A percentile compares a stretch with the other conserved stretches of the same genome.
phyloP scores from a whole-genome alignment of 179 eudicot species.

The Camellia oleifera region DNA sequence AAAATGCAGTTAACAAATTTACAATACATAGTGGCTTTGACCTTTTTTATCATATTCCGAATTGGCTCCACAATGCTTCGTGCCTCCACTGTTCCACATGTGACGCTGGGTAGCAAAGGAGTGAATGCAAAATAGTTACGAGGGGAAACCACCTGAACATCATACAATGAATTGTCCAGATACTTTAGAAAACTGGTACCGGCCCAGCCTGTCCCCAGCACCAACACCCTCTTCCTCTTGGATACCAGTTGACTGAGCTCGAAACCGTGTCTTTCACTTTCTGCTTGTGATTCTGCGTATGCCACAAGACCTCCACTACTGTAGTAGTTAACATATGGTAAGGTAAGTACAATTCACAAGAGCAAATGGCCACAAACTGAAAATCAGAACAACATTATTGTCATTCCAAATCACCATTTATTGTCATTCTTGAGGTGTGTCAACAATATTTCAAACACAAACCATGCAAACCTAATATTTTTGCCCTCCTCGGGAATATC shows the following conservation, averaged over 20 bases:
- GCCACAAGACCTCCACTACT: slow-evolving; percentile 72
- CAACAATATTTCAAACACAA: neutral
- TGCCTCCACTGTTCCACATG: slow-evolving; percentile 89
- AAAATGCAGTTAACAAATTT: neutral
- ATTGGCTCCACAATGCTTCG: slow-evolving; percentile 85
- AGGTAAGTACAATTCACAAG: slow-evolving; percentile 2
- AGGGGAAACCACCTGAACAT: slow-evolving; percentile 83
- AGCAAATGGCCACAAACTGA: neutral
- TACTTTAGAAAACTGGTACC: slow-evolving; percentile 74
- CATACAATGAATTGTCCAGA: slow-evolving; percentile 60
- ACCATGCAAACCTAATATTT: too few species aligned
- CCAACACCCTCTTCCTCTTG: slow-evolving; percentile 64
- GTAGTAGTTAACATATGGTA: slow-evolving; percentile 17
- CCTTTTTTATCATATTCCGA: slow-evolving; percentile 79
- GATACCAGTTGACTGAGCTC: slow-evolving; percentile 30
- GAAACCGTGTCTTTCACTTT: slow-evolving; percentile 16
- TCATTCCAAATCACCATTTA: neutral
- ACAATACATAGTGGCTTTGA: slow-evolving; percentile 15
- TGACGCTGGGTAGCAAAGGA: slow-evolving; percentile 87
- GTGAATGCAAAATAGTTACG: slow-evolving; percentile 90
- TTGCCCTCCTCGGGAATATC: neutral
- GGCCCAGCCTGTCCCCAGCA: slow-evolving; percentile 94
- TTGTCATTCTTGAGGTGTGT: neutral
- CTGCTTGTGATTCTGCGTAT: slow-evolving; percentile 53
- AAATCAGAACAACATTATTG: neutral